Conservation (phyloP, 2,329 filamentous ascomycete species). For the Alternaria ventricosa region DNA sequence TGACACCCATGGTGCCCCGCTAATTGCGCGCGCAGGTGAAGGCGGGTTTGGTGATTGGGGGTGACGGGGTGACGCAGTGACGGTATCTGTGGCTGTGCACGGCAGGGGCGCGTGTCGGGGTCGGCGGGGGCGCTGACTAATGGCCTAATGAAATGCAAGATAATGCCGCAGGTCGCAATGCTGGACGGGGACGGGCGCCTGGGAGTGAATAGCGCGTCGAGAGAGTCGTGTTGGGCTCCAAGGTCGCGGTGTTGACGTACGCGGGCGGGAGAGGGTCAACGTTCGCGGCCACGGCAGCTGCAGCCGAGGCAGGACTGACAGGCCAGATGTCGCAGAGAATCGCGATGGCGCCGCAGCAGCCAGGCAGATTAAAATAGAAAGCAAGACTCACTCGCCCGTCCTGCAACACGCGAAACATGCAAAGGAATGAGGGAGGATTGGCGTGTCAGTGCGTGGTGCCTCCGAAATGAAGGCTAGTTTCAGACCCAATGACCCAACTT, state of each 20-base stretch:
- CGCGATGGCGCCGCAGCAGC: constrained; percentile 5
- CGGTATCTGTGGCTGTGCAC: constrained; percentile 34
- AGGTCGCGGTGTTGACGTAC: not conserved
- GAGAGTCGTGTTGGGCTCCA: constrained; percentile 1
- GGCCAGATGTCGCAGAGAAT: constrained; percentile 7
- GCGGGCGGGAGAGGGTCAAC: constrained; percentile 12
- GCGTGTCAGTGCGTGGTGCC: constrained; percentile 21
- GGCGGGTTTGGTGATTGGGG: constrained; percentile 7
- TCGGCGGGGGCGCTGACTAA: constrained; percentile 3
- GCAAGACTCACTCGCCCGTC: constrained; percentile 4
- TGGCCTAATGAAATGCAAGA: not conserved
- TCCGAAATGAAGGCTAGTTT: constrained; percentile 21
- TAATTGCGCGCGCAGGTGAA: constrained; percentile 12
- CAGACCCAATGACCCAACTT: constrained; percentile 21
- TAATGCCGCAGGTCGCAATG: not conserved
- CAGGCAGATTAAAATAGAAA: constrained; percentile 8
- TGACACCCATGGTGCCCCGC: constrained; percentile 76
- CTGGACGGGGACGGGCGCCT: not conserved
- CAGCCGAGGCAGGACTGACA: constrained; percentile 22
- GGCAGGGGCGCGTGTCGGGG: constrained; percentile 15
- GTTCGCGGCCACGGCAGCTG: constrained; percentile 24
- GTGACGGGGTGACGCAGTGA: not conserved
- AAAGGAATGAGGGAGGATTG: constrained; percentile 25
- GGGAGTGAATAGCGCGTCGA: not conserved
- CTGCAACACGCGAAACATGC: constrained; percentile 21